A percentile compares a stretch with the other conserved stretches of the same genome.
Evolutionary conservation across 2,329 filamentous ascomycete species (phyloP).

Genomic region (Acrodontium crateriforme): DNA sequence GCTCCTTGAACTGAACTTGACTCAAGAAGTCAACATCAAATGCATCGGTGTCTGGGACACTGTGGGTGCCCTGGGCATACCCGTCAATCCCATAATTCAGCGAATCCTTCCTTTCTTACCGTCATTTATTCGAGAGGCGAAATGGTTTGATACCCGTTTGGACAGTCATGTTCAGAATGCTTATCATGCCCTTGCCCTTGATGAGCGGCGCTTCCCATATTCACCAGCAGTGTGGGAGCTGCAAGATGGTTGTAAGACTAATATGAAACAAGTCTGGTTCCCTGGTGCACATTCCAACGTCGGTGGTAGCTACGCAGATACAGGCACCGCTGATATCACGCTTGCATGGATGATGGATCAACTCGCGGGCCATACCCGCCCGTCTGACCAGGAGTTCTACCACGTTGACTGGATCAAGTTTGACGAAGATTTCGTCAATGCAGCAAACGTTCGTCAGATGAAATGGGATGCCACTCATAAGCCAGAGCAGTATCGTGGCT

Average conservation of each 20-base stretch:
- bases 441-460: slow-evolving; percentile 15
- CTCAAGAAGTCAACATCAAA: slow-evolving; percentile 24
- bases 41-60: slow-evolving; percentile 38
- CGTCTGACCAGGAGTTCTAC: slow-evolving; percentile 13
- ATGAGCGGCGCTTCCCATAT: slow-evolving; percentile 39
- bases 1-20: slow-evolving; percentile 9
- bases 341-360: slow-evolving; percentile 31
- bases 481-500: slow-evolving; percentile 11
- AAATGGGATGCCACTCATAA: slow-evolving; percentile 11
- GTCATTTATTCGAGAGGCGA: slow-evolving; percentile 17
- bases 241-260: slow-evolving; percentile 12
- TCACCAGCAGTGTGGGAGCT: slow-evolving; percentile 37
- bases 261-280: slow-evolving; percentile 42
- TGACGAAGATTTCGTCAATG: slow-evolving; percentile 19
- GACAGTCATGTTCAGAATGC: slow-evolving; percentile 34
- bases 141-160: slow-evolving; percentile 23
- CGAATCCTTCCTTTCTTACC: slow-evolving; percentile 12
- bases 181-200: slow-evolving; percentile 42
- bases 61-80: slow-evolving; percentile 27
- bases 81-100: slow-evolving; percentile 21
- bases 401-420: slow-evolving; percentile 23
- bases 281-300: slow-evolving; percentile 40
- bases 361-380: slow-evolving; percentile 17
- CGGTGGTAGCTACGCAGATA: slow-evolving; percentile 31
- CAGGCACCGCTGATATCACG: slow-evolving; percentile 23